phyloP scores from a whole-genome alignment of 257 asterid species.

The Lantana camara region DNA sequence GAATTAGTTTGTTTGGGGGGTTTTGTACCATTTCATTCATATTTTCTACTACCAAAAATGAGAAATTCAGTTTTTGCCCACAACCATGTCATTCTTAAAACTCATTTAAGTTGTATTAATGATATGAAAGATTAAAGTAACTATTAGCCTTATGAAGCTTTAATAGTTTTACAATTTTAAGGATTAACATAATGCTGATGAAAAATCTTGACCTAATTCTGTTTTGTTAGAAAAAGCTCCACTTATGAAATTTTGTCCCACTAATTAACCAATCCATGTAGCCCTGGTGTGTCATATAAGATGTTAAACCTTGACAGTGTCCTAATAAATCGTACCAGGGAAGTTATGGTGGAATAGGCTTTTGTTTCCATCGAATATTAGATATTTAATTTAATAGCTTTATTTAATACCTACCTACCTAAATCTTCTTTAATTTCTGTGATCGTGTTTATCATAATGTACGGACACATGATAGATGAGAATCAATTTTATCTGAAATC shows the following conservation, averaged over 20 bases:
- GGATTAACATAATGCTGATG: background rate
- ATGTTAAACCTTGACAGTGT: too few relatives aligned
- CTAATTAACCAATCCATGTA: background rate
- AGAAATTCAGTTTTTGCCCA: background rate
- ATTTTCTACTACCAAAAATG: background rate
- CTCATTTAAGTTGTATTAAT: background rate
- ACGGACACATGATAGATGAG: background rate
- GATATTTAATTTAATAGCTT: too few relatives aligned
- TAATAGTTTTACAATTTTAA: background rate
- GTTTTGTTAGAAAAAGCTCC: background rate
- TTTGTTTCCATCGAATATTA: background rate
- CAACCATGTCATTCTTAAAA: background rate
- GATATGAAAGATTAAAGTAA: background rate
- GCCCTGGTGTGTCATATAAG: background rate
- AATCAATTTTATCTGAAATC: too few relatives aligned
- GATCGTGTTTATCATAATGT: background rate
- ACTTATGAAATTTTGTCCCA: background rate
- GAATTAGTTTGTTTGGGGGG: slow-evolving; percentile 1
- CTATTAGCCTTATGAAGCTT: background rate
- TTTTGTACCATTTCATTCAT: background rate
- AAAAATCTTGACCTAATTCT: background rate
- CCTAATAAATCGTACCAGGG: background rate
- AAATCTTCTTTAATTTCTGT: background rate
- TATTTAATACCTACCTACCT: background rate
- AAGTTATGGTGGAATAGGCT: background rate